Percentiles rank a stretch among this genome's conserved stretches.
phyloP scores from a whole-genome alignment of 2,329 filamentous ascomycete species.

The Fusarium sp. region DNA sequence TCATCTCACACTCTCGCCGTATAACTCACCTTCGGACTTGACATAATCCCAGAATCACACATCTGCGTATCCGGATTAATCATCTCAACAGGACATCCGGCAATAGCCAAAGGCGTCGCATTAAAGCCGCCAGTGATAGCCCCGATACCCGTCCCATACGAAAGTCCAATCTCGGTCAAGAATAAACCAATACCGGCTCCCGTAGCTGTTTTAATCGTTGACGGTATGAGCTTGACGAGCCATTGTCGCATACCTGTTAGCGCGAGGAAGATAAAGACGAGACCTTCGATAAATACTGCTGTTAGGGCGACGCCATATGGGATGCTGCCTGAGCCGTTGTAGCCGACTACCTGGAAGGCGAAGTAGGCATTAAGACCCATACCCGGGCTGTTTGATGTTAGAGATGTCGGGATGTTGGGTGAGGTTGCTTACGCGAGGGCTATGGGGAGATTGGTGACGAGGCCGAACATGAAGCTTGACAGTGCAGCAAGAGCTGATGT shows the following conservation, averaged over 20 bases:
- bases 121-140: conserved; percentile 70
- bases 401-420: conserved; percentile 54
- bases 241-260: conserved; percentile 84
- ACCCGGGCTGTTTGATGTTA: conserved; percentile 43
- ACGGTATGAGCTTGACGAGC: conserved; percentile 81
- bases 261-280: conserved; percentile 80
- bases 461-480: conserved; percentile 54
- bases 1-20: neutral
- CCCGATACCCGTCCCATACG: conserved; percentile 81
- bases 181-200: conserved; percentile 85
- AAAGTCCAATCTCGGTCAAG: conserved; percentile 75
- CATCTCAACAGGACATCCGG: conserved; percentile 65
- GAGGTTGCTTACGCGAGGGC: conserved; percentile 27
- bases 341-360: conserved; percentile 73
- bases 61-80: conserved; percentile 27
- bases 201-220: conserved; percentile 83
- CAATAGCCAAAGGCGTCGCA: conserved; percentile 75
- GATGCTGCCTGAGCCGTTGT: conserved; percentile 76
- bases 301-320: conserved; percentile 79
- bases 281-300: conserved; percentile 84
- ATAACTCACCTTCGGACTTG: conserved; percentile 29
- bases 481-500: conserved; percentile 81
- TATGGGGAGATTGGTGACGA: conserved; percentile 37
- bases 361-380: conserved; percentile 81
- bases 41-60: conserved; percentile 37